These are phyloP conservation scores for Glarea lozoyensis DNA, from an alignment of 495 filamentous ascomycete species.

Conservation along the genomic window DNA sequence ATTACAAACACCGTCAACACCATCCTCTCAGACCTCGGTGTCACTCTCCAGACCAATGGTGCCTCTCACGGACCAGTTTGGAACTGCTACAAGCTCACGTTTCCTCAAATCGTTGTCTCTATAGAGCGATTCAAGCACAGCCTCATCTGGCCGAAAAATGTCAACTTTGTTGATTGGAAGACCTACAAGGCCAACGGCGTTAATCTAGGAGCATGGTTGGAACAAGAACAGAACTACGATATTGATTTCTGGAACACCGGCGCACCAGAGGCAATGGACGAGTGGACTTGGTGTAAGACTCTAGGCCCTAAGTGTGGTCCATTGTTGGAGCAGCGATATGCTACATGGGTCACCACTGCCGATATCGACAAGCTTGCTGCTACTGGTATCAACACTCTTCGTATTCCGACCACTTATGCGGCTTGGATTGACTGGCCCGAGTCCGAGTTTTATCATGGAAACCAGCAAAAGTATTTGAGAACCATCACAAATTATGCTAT, in stretches of 20 bases:
- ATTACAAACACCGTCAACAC: too few species aligned
- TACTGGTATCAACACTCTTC: not conserved
- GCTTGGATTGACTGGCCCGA: conserved; percentile 9
- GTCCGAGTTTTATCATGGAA: conserved; percentile 3
- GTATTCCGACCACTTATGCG: conserved; percentile 4
- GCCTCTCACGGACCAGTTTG: too few species aligned
- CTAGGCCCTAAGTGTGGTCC: not conserved
- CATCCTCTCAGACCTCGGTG: too few species aligned
- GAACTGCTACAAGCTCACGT: too few species aligned
- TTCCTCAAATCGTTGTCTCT: too few species aligned
- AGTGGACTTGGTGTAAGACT: not conserved
- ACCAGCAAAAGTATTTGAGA: conserved; percentile 2
- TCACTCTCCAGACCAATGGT: too few species aligned
- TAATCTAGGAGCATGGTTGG: conserved; percentile 1
- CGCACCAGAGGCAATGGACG: not conserved
- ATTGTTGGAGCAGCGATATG: not conserved
- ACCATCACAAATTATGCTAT: not conserved
- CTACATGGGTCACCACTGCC: not conserved
- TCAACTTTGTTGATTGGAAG: conserved; percentile 5
- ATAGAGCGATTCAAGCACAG: too few species aligned
- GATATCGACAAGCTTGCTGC: conserved; percentile 4
- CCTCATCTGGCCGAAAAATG: too few species aligned
- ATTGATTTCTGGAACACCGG: not conserved
- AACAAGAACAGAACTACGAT: not conserved
- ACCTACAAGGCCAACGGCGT: conserved; percentile 5